Base-by-base conservation (phyloP, 257 asterid genomes). In the Capsicum baccatum region DNA sequence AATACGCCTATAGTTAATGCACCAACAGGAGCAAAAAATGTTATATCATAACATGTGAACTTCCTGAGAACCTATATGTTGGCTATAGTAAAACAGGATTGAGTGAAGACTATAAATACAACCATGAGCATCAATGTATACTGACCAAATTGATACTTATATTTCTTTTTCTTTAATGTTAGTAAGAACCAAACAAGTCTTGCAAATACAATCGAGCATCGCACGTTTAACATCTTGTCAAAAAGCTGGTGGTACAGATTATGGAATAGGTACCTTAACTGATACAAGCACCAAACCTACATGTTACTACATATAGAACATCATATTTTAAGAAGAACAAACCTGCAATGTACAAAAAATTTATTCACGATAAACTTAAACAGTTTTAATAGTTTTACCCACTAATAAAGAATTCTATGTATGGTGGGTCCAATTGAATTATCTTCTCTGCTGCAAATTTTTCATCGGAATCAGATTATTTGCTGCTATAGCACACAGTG, bases 161-260 rank as follows among this genome's bases (percentile, higher is more conserved):
- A 94, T 92, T 90, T 91, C 92, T 90, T 93, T 93, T 92, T 94
- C 92, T 93, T 94, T 50, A 94, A 90, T n/a, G 98, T 87, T 79
- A 94, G 94, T 87, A 94, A 93, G 91, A 94, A 94, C 97, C 98
- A 94, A 91, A 94, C 88, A 89, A 93, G 92, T 85, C 98, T 97
- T 94, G 93, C 19, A 76, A 76, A 21, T 76, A 26, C 47, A 21
- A 7, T 21, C 3, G 42, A 26, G 21, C 47, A 76, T 52, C 47
- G 4, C 44, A 12, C 52, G 21, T 13, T 21, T 74, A 26, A 52
- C 21, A 74, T 3, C 48, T 11, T 7, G 8, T n/a, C n/a, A n/a
- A n/a, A n/a, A n/a, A n/a, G n/a, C n/a, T n/a, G n/a, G n/a, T n/a
- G n/a, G n/a, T n/a, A n/a, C n/a, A n/a, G n/a, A n/a, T n/a, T n/a